phyloP scores from a whole-genome alignment of 78 protist species.

The Protostelium mycophagum region DNA sequence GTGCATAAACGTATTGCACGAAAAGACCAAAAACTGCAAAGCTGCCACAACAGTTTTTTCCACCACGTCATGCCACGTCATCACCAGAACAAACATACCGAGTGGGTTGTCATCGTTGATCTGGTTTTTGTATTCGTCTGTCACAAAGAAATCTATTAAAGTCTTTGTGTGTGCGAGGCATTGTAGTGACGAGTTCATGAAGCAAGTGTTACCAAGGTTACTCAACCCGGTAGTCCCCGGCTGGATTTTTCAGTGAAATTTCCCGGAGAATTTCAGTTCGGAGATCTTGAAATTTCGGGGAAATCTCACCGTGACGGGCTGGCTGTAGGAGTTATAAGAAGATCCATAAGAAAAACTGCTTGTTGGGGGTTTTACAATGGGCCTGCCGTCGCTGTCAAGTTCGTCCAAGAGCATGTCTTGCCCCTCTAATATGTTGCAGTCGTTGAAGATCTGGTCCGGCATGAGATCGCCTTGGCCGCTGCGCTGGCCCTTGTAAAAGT shows the following conservation, averaged over 20 bases:
- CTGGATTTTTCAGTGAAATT: neutral
- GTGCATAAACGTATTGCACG: too few relatives aligned
- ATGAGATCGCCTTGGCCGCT: neutral
- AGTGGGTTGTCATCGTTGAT: conserved; percentile 71
- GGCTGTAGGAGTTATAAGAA: neutral
- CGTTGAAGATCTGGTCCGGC: neutral
- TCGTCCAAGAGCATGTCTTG: neutral
- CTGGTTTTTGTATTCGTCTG: conserved; percentile 13
- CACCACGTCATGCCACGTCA: too few relatives aligned
- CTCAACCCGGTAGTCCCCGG: conserved; percentile 70
- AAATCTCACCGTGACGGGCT: neutral
- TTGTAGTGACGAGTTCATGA: conserved; percentile 82
- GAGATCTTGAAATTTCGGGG: too few relatives aligned
- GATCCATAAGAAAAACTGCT: neutral
- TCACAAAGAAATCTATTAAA: conserved; percentile 50
- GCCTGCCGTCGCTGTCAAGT: neutral
- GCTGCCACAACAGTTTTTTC: too few relatives aligned
- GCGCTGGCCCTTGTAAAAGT: neutral
- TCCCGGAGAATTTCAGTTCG: neutral
- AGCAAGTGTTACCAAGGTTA: conserved; percentile 93
- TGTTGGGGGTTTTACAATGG: neutral
- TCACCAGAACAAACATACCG: too few relatives aligned
- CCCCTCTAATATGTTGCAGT: neutral
- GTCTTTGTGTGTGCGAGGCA: conserved; percentile 41
- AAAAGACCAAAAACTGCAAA: too few relatives aligned